Evolutionary conservation across 139 green algal species (phyloP).

Genomic region (Micractinium conductrix): DNA sequence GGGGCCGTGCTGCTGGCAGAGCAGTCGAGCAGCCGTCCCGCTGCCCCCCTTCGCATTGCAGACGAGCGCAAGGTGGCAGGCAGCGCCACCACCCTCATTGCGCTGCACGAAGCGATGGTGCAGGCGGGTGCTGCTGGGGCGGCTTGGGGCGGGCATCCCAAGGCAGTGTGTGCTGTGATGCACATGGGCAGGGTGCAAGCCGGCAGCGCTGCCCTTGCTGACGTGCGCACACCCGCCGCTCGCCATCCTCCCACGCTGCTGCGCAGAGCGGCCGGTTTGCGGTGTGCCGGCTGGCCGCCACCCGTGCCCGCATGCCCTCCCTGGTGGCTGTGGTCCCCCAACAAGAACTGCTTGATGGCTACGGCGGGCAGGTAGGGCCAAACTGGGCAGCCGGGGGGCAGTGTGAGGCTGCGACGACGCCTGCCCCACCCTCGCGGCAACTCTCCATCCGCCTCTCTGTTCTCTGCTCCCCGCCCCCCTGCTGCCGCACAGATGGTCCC

Average conservation of each 20-base stretch:
- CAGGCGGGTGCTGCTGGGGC: not conserved
- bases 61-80: conserved; percentile 58
- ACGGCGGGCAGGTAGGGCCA: not conserved
- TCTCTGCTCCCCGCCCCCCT: not conserved
- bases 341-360: conserved; percentile 53
- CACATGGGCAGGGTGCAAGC: not conserved
- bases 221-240: not conserved
- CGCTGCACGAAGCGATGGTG: conserved; percentile 53
- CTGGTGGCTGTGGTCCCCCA: conserved; percentile 69
- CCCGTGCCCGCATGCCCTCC: conserved; percentile 15
- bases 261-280: conserved; percentile 8
- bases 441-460: not conserved
- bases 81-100: conserved; percentile 64
- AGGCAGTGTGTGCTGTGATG: too few species aligned
- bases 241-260: not conserved
- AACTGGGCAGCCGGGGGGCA: not conserved
- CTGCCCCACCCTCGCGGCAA: too few species aligned
- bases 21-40: not conserved
- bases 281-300: conserved; percentile 54
- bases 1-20: not conserved
- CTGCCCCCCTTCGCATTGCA: not conserved
- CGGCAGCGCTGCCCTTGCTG: not conserved
- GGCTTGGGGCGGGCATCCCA: not conserved
- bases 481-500: conserved; percentile 27
- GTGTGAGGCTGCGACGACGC: too few species aligned